Conservation (phyloP, 2,329 filamentous ascomycete species). For the Fusarium fracticaudum region DNA sequence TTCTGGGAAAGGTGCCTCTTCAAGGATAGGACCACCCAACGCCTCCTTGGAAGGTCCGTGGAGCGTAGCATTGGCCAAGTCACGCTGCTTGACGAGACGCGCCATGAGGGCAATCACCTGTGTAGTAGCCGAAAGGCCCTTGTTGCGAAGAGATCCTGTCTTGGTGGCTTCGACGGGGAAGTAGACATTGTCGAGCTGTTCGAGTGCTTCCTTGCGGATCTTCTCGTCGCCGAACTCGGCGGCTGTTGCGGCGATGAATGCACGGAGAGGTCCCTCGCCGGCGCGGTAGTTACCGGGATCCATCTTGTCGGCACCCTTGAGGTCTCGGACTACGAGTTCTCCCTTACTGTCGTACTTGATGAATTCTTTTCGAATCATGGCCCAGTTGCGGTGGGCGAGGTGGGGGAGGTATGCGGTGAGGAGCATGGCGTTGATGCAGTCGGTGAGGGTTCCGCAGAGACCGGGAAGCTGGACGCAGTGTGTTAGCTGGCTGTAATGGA, state of each 20-base stretch:
- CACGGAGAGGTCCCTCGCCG: neutral
- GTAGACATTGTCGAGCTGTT: neutral
- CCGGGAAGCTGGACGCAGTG: neutral
- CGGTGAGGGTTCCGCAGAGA: neutral
- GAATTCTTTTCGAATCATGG: neutral
- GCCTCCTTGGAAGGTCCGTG: neutral
- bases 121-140: neutral
- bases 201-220: neutral
- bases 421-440: neutral
- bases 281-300: neutral
- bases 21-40: neutral
- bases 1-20: neutral
- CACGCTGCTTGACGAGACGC: neutral
- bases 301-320: neutral
- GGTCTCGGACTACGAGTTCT: neutral
- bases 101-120: neutral
- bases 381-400: neutral
- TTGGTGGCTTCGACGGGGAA: neutral
- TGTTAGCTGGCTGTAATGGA: rapidly evolving
- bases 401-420: neutral
- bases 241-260: neutral
- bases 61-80: neutral
- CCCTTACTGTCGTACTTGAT: neutral
- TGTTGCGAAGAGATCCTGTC: neutral
- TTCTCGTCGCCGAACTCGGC: neutral